Evolutionary conservation across 805 yeast species (phyloP).

Genomic region (baker's yeast (Saccharomyces cerevisiae)): DNA sequence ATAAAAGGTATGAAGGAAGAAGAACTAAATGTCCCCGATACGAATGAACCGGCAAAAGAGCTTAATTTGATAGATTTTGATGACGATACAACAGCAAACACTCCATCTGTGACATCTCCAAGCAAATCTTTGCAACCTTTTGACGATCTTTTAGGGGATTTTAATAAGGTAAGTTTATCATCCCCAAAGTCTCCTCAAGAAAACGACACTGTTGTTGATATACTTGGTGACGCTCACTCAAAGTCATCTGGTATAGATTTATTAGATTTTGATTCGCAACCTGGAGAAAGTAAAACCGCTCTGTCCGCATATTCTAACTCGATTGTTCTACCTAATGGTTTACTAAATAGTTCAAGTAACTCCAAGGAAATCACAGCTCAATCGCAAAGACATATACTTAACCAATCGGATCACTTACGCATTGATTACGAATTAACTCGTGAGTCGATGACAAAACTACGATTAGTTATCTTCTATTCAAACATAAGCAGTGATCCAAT

Average conservation of each 20-base stretch:
- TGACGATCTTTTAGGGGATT: slow-evolving; percentile 64
- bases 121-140: slow-evolving; percentile 3
- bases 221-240: background rate
- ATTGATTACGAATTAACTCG: slow-evolving; percentile 40
- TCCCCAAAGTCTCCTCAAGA: slow-evolving; percentile 24
- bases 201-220: slow-evolving; percentile 1
- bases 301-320: background rate
- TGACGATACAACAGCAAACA: slow-evolving; percentile 35
- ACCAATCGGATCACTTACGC: slow-evolving; percentile 40
- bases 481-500: slow-evolving; percentile 41
- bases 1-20: slow-evolving; percentile 35
- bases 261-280: background rate
- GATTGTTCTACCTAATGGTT: slow-evolving; percentile 10
- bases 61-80: slow-evolving; percentile 69
- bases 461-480: slow-evolving; percentile 43
- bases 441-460: slow-evolving; percentile 32
- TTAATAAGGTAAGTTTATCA: slow-evolving; percentile 53
- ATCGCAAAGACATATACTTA: slow-evolving; percentile 28
- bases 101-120: slow-evolving; percentile 11
- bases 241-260: background rate
- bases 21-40: slow-evolving; percentile 3
- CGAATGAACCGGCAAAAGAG: slow-evolving; percentile 32
- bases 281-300: background rate
- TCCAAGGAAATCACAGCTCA: background rate
- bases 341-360: background rate